Evolutionary conservation across 2,329 filamentous ascomycete genomes (phyloP).

Genomic region (Fusarium xyrophilum): DNA sequence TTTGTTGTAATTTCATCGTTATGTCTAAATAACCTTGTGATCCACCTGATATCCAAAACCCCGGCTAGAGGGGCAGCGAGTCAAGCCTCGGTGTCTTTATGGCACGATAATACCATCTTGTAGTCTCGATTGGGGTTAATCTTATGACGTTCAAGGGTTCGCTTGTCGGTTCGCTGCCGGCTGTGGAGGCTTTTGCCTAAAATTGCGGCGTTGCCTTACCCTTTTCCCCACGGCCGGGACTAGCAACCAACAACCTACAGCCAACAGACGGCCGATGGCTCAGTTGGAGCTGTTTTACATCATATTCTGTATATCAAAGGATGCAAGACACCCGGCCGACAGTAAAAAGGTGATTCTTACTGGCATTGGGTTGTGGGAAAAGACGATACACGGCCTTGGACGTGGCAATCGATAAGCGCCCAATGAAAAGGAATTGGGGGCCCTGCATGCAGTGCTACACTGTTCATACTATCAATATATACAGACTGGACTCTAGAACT

Average conservation of each 20-base stretch:
- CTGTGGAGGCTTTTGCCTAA: constrained; percentile 40
- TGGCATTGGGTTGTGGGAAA: background rate
- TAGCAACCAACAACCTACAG: constrained; percentile 12
- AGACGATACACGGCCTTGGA: background rate
- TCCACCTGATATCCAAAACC: constrained; percentile 5
- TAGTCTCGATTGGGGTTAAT: background rate
- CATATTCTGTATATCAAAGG: constrained; percentile 19
- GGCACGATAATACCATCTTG: constrained; percentile 6
- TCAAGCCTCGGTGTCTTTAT: constrained; percentile 7
- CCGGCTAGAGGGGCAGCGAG: constrained; percentile 11
- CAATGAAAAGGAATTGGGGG: constrained; percentile 14
- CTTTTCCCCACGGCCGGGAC: constrained; percentile 13
- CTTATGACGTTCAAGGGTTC: constrained; percentile 17
- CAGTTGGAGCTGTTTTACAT: background rate
- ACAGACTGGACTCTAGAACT: constrained; percentile 1
- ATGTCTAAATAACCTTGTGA: background rate
- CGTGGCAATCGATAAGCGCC: constrained; percentile 24
- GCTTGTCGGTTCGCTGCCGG: constrained; percentile 5
- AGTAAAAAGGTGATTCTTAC: background rate
- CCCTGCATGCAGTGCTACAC: constrained; percentile 23
- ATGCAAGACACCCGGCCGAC: constrained; percentile 25
- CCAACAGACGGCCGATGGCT: background rate
- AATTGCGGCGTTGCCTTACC: constrained; percentile 13
- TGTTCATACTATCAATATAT: constrained; percentile 23
- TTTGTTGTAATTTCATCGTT: background rate